Percentiles rank a stretch among this genome's conserved stretches.
Evolutionary conservation across 805 yeast species (phyloP).

Genomic region (Debaryomyces tyrocola): DNA sequence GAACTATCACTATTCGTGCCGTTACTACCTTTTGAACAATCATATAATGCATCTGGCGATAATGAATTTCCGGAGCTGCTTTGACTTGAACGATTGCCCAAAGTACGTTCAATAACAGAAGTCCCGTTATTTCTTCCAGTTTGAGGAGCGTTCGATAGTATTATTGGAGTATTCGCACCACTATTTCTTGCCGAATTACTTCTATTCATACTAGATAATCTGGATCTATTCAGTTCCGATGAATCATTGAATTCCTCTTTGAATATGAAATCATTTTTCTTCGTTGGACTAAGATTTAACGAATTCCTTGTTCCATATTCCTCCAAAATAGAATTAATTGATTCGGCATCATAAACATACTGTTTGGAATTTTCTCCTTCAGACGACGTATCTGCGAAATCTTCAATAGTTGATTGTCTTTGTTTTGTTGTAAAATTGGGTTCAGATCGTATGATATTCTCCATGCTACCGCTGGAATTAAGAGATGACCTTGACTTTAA

Average conservation of each 20-base stretch:
- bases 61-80: slow-evolving; percentile 1
- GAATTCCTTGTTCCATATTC: slow-evolving; percentile 17
- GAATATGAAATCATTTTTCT: slow-evolving; percentile 18
- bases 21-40: not conserved
- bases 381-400: slow-evolving; percentile 41
- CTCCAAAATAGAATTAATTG: slow-evolving; percentile 30
- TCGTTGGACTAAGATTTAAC: not conserved
- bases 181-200: not conserved
- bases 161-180: not conserved
- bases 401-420: slow-evolving; percentile 24
- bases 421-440: slow-evolving; percentile 4
- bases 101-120: slow-evolving; percentile 12
- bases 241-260: slow-evolving; percentile 29
- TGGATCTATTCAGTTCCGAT: not conserved
- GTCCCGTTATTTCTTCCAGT: slow-evolving; percentile 3
- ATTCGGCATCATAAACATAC: slow-evolving; percentile 23
- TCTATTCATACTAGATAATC: not conserved
- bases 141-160: not conserved
- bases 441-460: not conserved
- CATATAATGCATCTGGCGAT: not conserved
- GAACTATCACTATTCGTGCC: not conserved
- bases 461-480: not conserved
- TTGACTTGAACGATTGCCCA: slow-evolving; percentile 5
- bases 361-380: slow-evolving; percentile 7
- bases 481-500: slow-evolving; percentile 18